Evolutionary conservation across 441 rosid species (phyloP), one percentile per base, ranked within the genome.

Genomic region (Biscutella laevigata): DNA sequence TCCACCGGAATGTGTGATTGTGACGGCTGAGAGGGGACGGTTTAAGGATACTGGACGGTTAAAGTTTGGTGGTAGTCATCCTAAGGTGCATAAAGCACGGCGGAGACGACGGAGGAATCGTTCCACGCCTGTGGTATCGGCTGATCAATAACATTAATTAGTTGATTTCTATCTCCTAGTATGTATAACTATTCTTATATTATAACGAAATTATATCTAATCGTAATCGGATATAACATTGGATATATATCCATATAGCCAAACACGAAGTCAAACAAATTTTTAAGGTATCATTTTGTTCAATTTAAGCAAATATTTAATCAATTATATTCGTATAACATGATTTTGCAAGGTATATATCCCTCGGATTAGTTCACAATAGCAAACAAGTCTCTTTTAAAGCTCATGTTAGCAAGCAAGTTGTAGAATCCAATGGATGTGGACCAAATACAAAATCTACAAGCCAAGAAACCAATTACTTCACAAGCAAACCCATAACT

Each of bases 11-110:
- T 91, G 96, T 37, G 82, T 77, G 13, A 64, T 82, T 2, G 66
- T 64, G 52, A 57, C 77, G 0, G 14, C 55, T 0, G 95, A 91
- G 58, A 71, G 62, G 44, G 53, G 52, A 5, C 69, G 82, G 20
- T 87, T 83, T 44, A 74, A 48, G 9, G 74, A 79, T 48, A 77
- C 83, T 0, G 98, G 98, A 7, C 72, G 95, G 59, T 67, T 85
- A 59, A 91, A 75, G 65, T 87, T 83, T 6, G 90, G 83, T 0
- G 88, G 90, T 33, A 83, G 84, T 53, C 64, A 51, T 49, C 5
- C 56, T 14, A 51, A 55, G 16, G 34, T 48, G 35, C 39, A 37
- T 25, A 56, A 49, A 46, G 6, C 51, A 22, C 21, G 64, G 0
- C 41, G 40, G 19, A 57, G 10, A 32, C 56, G 68, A 12, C 61